Evolutionary conservation across 2,329 filamentous ascomycete genomes (phyloP).

Genomic region (Xylariaceae sp.): DNA sequence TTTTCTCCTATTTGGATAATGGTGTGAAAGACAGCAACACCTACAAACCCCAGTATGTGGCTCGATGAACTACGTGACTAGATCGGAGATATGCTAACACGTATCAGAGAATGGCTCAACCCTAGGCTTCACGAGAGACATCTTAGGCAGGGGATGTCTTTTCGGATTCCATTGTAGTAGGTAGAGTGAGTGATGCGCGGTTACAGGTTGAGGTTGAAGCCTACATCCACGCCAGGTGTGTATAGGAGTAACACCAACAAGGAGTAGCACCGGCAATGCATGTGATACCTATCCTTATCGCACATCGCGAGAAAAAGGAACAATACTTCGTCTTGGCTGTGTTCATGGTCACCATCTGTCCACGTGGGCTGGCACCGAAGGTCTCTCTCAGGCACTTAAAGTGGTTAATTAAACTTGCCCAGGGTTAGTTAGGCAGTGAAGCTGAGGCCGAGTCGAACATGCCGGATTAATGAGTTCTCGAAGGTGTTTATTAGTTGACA

Average conservation of each 20-base stretch:
- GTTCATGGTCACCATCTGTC: not conserved
- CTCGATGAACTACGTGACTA: not conserved
- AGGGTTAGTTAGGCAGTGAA: not conserved
- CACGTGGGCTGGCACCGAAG: conserved; percentile 1
- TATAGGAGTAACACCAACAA: not conserved
- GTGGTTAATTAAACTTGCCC: not conserved
- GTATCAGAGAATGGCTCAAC: not conserved
- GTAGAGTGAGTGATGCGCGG: too few relatives aligned
- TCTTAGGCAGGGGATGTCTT: not conserved
- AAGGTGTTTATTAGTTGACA: too few relatives aligned
- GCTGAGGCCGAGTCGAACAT: too few relatives aligned
- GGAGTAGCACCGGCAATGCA: too few relatives aligned
- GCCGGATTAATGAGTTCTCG: too few relatives aligned
- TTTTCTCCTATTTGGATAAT: too few relatives aligned
- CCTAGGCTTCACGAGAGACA: not conserved
- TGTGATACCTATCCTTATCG: not conserved
- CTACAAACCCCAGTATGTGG: not conserved
- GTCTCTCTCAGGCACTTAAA: not conserved
- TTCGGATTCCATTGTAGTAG: too few relatives aligned
- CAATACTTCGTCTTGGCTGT: not conserved
- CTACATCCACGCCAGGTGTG: not conserved
- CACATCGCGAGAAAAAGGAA: not conserved
- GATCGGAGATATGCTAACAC: not conserved
- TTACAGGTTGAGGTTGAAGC: not conserved
- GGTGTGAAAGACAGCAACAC: too few relatives aligned